Evolutionary conservation across 495 filamentous ascomycete genomes (phyloP), one percentile per base, ranked within the genome.

Genomic region (Oidiodendron maius): DNA sequence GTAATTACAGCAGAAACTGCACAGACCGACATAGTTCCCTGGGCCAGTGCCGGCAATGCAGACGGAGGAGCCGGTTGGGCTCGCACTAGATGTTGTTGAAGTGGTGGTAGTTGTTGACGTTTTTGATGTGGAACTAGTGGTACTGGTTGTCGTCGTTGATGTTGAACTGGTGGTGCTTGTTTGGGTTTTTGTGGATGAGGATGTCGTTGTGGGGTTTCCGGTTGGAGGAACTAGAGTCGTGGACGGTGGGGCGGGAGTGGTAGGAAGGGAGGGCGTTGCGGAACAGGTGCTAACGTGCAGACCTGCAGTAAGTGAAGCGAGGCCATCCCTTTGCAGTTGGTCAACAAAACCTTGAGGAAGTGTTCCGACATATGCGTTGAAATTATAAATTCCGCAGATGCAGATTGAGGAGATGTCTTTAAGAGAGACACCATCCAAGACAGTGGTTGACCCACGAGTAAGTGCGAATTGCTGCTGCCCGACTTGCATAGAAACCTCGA

Each of bases 311-410:
- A 78, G 62, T 3, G 57, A 61, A 2, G 65, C 51, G 1, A 75
- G 62, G 17, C 71, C 74, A 25, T 66, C 69, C 15, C 56, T 59
- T 25, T 58, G 59, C 12, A 77, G 64, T 6, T 64, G 46, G 45
- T 77, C 75, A 20, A 57, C 55, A 4, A 58, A 44, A 4, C 64
- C 64, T 2, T 64, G 56, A 3, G 75, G 76, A 1, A 80, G 63
- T 5, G 56, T 69, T 32, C 76, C 76, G 3, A 66, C 71, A 50
- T 77, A 82, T 18, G 77, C 72, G 51, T 83, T 83, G 64, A 76
- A 82, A 59, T 82, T 82, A 63, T 81, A 82, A 44, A 82, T 71
- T 11, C 78, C 80, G 47, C 76, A 81, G 21, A 69, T 59, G 56
- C 78, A 83, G 0, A 56, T 56, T 38, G 72, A 62, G 9, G 62